Conservation (phyloP, 108 stramenopile genomes). For the Nannochloropsis salina region DNA sequence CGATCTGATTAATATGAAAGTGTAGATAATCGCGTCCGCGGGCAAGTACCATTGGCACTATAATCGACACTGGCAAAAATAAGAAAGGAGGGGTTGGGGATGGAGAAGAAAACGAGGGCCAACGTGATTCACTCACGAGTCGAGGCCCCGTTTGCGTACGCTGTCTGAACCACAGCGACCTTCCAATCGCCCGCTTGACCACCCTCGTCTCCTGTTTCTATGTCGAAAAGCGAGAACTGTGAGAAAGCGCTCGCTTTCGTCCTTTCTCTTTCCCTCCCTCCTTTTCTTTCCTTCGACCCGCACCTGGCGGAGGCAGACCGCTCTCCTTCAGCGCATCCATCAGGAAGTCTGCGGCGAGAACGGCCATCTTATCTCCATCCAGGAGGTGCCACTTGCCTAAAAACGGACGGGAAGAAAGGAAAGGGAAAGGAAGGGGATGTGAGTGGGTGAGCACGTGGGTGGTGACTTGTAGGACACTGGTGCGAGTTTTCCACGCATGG, state of each 20-base stretch:
- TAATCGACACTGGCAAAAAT: not conserved
- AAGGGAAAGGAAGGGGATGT: not conserved
- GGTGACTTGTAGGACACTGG: not conserved
- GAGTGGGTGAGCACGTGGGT: not conserved
- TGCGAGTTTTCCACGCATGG: not conserved
- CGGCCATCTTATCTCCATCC: constrained; percentile 96
- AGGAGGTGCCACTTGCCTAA: constrained; percentile 60
- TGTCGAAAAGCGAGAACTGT: not conserved
- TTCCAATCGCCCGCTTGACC: constrained; percentile 45
- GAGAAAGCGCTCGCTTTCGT: not conserved
- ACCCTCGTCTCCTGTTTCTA: not conserved
- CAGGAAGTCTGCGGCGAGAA: constrained; percentile 72
- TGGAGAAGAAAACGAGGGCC: not conserved
- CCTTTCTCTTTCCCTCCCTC: not conserved
- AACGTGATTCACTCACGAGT: constrained; percentile 62
- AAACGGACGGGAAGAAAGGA: not conserved
- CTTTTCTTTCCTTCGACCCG: not conserved
- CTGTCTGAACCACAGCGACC: constrained; percentile 94
- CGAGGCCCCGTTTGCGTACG: constrained; percentile 96
- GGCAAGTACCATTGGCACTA: too few relatives aligned
- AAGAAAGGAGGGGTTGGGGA: not conserved
- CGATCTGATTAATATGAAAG: too few relatives aligned
- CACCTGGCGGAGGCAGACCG: constrained; percentile 37
- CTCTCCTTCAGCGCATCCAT: constrained; percentile 56
- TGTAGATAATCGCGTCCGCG: too few relatives aligned